Base-by-base conservation (phyloP, 2,329 filamentous ascomycete genomes). In the Stagonosporopsis chrysanthemi region DNA sequence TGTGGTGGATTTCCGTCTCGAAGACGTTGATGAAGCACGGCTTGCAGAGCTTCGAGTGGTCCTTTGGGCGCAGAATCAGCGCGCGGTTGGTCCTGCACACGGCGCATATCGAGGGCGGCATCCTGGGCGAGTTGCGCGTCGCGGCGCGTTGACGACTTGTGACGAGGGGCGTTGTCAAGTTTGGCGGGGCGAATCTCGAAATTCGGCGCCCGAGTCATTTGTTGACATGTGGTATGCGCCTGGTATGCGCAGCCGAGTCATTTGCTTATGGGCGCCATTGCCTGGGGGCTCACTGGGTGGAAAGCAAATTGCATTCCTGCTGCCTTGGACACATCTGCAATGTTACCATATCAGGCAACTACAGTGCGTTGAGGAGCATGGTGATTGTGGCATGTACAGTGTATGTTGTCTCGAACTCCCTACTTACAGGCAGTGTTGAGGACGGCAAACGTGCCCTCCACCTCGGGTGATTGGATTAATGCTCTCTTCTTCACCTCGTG, bases 1-100 rank as follows among this genome's bases (percentile, higher is more conserved):
- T 98, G 71, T 96, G 90, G 75, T 98, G 93, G 44, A 97, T 88
- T 80, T 99, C 95, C 61, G 90, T 86, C 77, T 99, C 95, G 72
- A 99, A 99, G 42, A 95, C 84, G 11, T 80, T 70, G 52, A 97
- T 86, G 77, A 99, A 99, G 78, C 95, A 99, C 4, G 82, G 78
- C 68, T 90, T 92, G 84, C 95, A 99, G 43, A 99, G 85, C 70
- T 97, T 97, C 67, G 96, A 88, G 69, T 96, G 88, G 72, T 98
- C 97, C 77, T 98, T 98, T 1, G 95, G 94, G 26, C 95, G 87
- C 61, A 97, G 91, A 56, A 99, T 95, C 19, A 97, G 85, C 5
- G 95, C 94, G 58, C 93, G 86, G 61, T 89, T 84, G 22, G 82
- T 84, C 62, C 89, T 84, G 80, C 95, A 99, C 63, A 88, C 81